Conservation (phyloP, 768 basidiomycete species). For the Boletus eberwhitei region DNA sequence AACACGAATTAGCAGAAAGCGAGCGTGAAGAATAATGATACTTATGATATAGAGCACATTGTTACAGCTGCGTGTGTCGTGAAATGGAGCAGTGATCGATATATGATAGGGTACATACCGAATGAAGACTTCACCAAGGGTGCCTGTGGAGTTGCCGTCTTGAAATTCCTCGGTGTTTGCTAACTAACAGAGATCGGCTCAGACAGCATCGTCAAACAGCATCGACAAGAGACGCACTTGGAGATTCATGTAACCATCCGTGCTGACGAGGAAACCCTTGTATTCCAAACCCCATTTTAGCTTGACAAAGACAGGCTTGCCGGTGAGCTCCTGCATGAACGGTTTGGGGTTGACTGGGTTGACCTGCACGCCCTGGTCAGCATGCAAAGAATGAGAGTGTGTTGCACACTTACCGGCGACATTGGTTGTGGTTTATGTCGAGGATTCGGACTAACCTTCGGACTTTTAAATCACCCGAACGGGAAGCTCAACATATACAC, state of each 20-base stretch:
- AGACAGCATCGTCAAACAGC: background rate
- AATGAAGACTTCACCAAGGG: conserved; percentile 98
- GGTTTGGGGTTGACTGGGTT: conserved; percentile 98
- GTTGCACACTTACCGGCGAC: conserved; percentile 14
- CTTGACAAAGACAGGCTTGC: conserved; percentile 91
- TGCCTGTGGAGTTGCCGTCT: conserved; percentile 91
- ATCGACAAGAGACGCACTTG: conserved; percentile 54
- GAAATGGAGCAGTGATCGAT: background rate
- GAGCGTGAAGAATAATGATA: conserved; percentile 26
- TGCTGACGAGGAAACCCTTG: conserved; percentile 98
- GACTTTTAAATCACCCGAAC: conserved; percentile 37
- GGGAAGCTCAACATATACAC: conserved; percentile 2
- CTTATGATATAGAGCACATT: conserved; percentile 96
- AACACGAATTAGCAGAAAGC: conserved; percentile 21
- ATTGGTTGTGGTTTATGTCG: conserved; percentile 2
- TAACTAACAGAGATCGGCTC: conserved; percentile 47
- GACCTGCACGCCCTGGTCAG: conserved; percentile 45
- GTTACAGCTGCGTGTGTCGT: conserved; percentile 63
- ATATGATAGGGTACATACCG: conserved; percentile 50
- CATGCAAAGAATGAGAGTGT: background rate
- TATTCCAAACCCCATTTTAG: conserved; percentile 99
- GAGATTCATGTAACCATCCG: conserved; percentile 99
- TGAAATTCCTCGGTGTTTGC: conserved; percentile 99
- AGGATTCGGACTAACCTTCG: conserved; percentile 20
- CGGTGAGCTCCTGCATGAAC: conserved; percentile 96